Evolutionary conservation across 257 asterid genomes (phyloP).

Genomic region (Solanum peruvianum): DNA sequence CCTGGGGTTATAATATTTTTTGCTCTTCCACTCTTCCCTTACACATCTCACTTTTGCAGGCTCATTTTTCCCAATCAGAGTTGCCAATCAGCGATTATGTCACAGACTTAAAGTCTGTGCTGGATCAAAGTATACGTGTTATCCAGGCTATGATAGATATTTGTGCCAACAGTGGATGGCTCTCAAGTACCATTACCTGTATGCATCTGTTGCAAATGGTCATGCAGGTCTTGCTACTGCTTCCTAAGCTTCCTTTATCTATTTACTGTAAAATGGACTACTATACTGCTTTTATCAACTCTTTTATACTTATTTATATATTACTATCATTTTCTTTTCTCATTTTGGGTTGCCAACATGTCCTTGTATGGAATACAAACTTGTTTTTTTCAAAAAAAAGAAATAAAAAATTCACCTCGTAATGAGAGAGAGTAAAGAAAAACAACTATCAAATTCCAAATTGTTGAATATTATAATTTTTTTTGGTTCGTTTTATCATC

Average conservation of each 20-base stretch:
- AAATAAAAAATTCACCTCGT: background rate
- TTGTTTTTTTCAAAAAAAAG: background rate
- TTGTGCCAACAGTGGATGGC: conserved; percentile 99
- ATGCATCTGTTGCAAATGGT: conserved; percentile 96
- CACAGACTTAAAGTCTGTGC: conserved; percentile 85
- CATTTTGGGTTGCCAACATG: background rate
- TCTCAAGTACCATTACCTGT: conserved; percentile 75
- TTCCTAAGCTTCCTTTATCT: background rate
- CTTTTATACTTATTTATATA: background rate
- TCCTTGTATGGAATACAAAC: background rate
- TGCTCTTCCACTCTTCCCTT: background rate
- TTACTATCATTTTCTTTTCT: background rate
- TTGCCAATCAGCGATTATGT: conserved; percentile 82
- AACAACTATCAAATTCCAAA: background rate
- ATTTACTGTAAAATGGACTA: background rate
- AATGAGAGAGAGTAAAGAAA: background rate
- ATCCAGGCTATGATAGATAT: conserved; percentile 98
- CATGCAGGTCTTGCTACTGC: conserved; percentile 71
- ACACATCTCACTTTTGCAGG: conserved; percentile 38
- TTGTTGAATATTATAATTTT: background rate
- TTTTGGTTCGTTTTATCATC: background rate
- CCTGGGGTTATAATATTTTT: background rate
- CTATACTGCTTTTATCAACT: background rate
- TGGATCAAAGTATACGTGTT: conserved; percentile 95
- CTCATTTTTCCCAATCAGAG: conserved; percentile 82